Base-by-base conservation (phyloP, 1,139 yeast species). In the Geotrichum armillariae region DNA sequence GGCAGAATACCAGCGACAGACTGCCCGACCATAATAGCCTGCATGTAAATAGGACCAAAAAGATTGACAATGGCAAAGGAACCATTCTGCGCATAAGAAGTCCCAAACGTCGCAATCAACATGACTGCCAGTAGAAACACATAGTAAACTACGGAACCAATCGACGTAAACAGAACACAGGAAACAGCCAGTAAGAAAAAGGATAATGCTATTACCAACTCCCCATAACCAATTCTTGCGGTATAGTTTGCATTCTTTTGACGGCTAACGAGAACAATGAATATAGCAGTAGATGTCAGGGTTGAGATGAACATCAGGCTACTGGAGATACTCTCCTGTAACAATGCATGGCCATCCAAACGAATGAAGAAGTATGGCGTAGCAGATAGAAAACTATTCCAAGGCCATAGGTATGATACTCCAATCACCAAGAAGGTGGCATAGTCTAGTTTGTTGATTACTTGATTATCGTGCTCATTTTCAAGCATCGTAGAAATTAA, bases 1-100 rank as follows among this genome's bases (percentile, higher is more conserved):
- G 98, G 98, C 45, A 91, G 71, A 0, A 91, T 95, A 0, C 98
- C 98, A 0, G 97, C 90, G 11, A 91, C 73, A 0, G 96, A 96
- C 66, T 93, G 96, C 1, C 99, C 99, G 3, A 91, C 91, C 86
- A 93, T 87, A 3, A 86, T 86, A 0, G 87, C 95, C 61, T 91
- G 95, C 16, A 91, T 88, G 64, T 82, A 88, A 2, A 80, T 75
- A 2, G 89, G 79, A 1, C 95, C 94, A 65, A 82, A 74, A 3
- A 86, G 83, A 60, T 86, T 87, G 2, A 87, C 95, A 31, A 88
- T 75, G 1, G 98, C 95, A 82, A 90, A 82, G 16, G 88, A 77
- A 8, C 98, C 98, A 62, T 89, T 93, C 63, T 93, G 99, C 1
- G 94, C 83, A 69, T 84, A 38, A 60, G 54, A 88, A 79, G 87